Evolutionary conservation across 2,329 filamentous ascomycete species (phyloP).

Genomic region (Penicillium sp.): DNA sequence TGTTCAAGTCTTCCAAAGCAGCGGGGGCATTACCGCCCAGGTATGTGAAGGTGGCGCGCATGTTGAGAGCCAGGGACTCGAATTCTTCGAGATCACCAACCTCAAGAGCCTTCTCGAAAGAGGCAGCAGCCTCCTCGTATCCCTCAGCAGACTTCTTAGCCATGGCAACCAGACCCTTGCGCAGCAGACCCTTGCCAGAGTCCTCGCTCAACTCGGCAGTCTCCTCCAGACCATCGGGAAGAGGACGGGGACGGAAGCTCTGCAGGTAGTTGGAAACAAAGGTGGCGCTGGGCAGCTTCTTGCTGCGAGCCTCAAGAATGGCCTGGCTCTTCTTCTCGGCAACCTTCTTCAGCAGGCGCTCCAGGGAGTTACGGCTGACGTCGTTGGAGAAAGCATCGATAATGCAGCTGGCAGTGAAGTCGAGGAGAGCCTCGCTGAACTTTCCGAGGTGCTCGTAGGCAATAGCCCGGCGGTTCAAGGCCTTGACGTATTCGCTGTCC

Average conservation of each 20-base stretch:
- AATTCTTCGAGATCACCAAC: constrained; percentile 75
- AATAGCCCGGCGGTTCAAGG: constrained; percentile 91
- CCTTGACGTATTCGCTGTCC: constrained; percentile 95
- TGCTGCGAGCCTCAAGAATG: constrained; percentile 76
- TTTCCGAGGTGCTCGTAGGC: constrained; percentile 91
- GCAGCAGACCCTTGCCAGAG: constrained; percentile 81
- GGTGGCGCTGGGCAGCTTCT: constrained; percentile 89
- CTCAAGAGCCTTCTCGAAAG: constrained; percentile 87
- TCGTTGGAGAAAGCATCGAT: constrained; percentile 97
- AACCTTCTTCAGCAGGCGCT: constrained; percentile 93
- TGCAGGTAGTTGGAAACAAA: constrained; percentile 99
- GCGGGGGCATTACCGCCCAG: constrained; percentile 82
- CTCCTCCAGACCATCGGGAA: constrained; percentile 80
- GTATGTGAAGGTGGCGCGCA: constrained; percentile 94
- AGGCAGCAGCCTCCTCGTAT: constrained; percentile 81
- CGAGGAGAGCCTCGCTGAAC: constrained; percentile 91
- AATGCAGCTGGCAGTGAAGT: constrained; percentile 98
- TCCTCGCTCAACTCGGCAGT: constrained; percentile 73
- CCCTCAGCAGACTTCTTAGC: constrained; percentile 84
- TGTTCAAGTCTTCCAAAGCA: constrained; percentile 82
- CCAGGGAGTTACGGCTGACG: constrained; percentile 81
- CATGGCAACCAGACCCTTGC: constrained; percentile 78
- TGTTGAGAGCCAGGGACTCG: constrained; percentile 92
- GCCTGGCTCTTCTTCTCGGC: constrained; percentile 91
- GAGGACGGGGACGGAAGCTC: constrained; percentile 84